These are phyloP conservation scores for Clarireedia paspali DNA, from an alignment of 2,329 filamentous ascomycete species.

Conservation along the genomic window DNA sequence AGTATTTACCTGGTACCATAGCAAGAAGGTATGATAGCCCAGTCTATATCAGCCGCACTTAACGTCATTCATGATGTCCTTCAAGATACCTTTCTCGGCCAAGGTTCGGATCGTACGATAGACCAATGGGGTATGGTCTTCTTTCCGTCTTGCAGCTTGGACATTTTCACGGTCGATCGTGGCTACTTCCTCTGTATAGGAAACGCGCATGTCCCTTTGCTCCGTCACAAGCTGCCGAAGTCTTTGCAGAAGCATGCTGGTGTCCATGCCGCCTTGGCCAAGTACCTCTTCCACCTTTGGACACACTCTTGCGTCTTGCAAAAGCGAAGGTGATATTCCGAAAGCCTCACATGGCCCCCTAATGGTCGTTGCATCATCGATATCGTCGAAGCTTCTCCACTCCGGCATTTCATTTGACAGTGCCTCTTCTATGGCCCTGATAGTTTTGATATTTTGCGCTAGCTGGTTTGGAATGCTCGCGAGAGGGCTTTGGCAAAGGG, in stretches of 20 bases:
- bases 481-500: constrained; percentile 62
- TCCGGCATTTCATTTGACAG: constrained; percentile 33
- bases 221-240: constrained; percentile 35
- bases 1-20: not conserved
- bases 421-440: constrained; percentile 33
- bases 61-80: constrained; percentile 30
- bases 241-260: constrained; percentile 29
- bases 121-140: constrained; percentile 63
- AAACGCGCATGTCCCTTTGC: constrained; percentile 35
- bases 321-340: constrained; percentile 15
- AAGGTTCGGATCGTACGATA: constrained; percentile 63
- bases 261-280: constrained; percentile 11
- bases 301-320: constrained; percentile 10
- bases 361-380: constrained; percentile 1
- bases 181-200: constrained; percentile 42
- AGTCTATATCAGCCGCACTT: not conserved
- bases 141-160: constrained; percentile 46
- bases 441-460: constrained; percentile 34
- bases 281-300: constrained; percentile 9
- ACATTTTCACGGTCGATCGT: constrained; percentile 40
- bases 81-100: constrained; percentile 56
- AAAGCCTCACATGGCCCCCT: constrained; percentile 12
- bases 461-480: constrained; percentile 30
- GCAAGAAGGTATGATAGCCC: not conserved
- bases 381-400: constrained; percentile 34